phyloP scores from a whole-genome alignment of 371 early-diverging fungal species.

The Mortierella sp. region DNA sequence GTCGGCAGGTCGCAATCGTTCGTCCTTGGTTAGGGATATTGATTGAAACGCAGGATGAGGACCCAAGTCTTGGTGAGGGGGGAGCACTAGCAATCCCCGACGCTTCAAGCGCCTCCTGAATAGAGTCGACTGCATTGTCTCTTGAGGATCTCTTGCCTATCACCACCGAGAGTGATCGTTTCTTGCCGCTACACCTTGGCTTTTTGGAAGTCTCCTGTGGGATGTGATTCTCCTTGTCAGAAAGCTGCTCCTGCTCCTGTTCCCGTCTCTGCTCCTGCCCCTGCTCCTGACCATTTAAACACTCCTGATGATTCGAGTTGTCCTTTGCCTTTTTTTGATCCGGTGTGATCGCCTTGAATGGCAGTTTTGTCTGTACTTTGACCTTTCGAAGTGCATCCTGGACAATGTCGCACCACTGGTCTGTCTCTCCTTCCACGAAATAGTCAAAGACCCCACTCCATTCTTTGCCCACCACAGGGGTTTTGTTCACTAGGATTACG shows the following conservation, averaged over 20 bases:
- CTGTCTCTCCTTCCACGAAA: constrained; percentile 83
- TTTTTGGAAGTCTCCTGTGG: constrained; percentile 21
- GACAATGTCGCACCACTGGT: constrained; percentile 70
- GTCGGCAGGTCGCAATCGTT: constrained; percentile 10
- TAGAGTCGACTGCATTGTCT: constrained; percentile 11
- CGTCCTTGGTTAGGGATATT: constrained; percentile 8
- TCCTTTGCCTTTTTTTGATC: constrained; percentile 18
- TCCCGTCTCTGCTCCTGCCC: constrained; percentile 23
- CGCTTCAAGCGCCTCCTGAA: constrained; percentile 11
- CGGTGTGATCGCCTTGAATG: constrained; percentile 41
- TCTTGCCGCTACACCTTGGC: constrained; percentile 20
- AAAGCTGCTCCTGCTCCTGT: constrained; percentile 43
- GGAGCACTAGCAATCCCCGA: constrained; percentile 5
- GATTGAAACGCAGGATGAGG: not conserved
- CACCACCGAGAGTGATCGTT: constrained; percentile 24
- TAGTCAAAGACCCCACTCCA: constrained; percentile 94
- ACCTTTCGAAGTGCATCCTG: constrained; percentile 45
- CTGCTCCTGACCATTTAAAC: constrained; percentile 16
- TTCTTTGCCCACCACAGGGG: constrained; percentile 68
- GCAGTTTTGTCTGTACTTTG: constrained; percentile 50
- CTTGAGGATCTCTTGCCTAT: constrained; percentile 9
- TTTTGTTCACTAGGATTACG: constrained; percentile 71
- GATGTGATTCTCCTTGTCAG: constrained; percentile 34
- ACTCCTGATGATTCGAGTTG: constrained; percentile 13
- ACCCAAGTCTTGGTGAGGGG: not conserved